phyloP scores from a whole-genome alignment of 1,284 basidiomycete species.

The Pseudomicrostroma phylloplanum region DNA sequence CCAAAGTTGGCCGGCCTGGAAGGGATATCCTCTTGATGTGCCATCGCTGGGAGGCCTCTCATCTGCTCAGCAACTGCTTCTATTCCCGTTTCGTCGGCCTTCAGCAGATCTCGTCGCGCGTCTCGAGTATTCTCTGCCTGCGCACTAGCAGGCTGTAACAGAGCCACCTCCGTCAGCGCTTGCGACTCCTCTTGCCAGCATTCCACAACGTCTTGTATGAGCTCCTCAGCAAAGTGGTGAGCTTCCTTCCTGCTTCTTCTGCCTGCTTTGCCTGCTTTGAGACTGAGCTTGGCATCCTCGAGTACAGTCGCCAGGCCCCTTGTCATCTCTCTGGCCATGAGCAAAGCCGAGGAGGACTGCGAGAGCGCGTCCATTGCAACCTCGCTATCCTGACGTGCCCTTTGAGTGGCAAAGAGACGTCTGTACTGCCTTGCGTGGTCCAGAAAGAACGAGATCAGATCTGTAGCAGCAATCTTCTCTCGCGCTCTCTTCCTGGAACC shows the following conservation, averaged over 20 bases:
- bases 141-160: no score
- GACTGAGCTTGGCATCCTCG: slow-evolving; percentile 18
- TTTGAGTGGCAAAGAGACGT: neutral
- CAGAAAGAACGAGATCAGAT: neutral
- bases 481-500: no score
- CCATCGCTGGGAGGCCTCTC: neutral
- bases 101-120: neutral
- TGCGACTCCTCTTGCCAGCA: slow-evolving; percentile 25
- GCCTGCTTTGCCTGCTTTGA: slow-evolving; percentile 10
- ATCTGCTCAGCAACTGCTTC: slow-evolving; percentile 7
- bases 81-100: slow-evolving; percentile 18
- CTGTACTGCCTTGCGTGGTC: neutral
- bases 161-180: neutral
- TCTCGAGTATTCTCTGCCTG: neutral
- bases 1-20: slow-evolving; percentile 13
- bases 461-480: neutral
- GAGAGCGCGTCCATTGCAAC: neutral
- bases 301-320: slow-evolving; percentile 21
- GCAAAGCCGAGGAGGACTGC: slow-evolving; percentile 11
- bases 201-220: slow-evolving; percentile 22
- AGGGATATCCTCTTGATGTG: neutral
- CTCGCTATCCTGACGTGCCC: neutral
- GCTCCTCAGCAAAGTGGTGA: slow-evolving; percentile 24
- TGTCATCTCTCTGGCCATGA: slow-evolving; percentile 26
- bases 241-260: slow-evolving; percentile 25